Conservation (phyloP, 331 rosid species). For the Erythrophleum ivorense region DNA sequence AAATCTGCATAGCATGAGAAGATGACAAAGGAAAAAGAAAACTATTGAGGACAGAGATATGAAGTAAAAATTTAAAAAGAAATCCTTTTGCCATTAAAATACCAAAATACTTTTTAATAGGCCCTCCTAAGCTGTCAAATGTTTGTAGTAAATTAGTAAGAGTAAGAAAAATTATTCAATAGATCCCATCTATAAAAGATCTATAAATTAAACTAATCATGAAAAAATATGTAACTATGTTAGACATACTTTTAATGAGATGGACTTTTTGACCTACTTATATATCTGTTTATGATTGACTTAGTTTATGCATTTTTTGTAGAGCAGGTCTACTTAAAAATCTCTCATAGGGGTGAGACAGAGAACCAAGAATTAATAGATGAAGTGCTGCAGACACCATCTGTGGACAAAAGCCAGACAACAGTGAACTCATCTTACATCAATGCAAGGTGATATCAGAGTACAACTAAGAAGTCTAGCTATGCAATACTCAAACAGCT, state of each 20-base stretch:
- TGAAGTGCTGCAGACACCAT: not conserved
- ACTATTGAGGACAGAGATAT: not conserved
- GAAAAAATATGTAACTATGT: too few species aligned
- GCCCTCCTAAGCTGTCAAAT: not conserved
- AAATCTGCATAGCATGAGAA: slow-evolving; percentile 62
- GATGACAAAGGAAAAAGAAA: slow-evolving; percentile 17
- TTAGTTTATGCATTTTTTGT: too few species aligned
- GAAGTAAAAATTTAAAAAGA: not conserved
- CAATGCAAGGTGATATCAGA: not conserved
- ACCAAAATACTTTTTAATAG: not conserved
- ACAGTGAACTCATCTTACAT: not conserved
- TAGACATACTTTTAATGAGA: too few species aligned
- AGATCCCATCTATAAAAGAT: too few species aligned
- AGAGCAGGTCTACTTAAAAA: too few species aligned
- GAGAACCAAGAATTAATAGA: slow-evolving; percentile 1
- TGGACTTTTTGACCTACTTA: not conserved
- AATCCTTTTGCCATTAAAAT: not conserved
- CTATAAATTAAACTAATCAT: too few species aligned
- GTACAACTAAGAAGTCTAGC: not conserved
- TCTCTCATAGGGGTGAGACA: not conserved
- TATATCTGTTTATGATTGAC: too few species aligned
- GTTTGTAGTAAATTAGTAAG: not conserved
- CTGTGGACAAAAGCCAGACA: not conserved
- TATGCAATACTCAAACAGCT: not conserved
- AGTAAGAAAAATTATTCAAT: not conserved